Evolutionary conservation across 75 land plant species (phyloP).

Genomic region (Sequoia sempervirens): DNA sequence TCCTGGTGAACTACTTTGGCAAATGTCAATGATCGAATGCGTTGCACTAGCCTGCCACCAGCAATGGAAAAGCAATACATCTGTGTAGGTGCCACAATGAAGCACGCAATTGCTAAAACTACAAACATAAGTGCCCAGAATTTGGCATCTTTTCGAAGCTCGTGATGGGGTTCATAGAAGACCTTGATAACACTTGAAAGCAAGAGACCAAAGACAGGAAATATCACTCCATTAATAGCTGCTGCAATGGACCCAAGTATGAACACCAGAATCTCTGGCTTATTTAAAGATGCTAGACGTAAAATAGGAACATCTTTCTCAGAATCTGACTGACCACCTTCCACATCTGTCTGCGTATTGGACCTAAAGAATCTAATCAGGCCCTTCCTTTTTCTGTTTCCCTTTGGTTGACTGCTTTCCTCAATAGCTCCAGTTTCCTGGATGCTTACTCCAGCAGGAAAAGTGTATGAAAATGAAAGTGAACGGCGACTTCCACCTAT

Average conservation of each 20-base stretch:
- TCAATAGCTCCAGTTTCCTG: background rate
- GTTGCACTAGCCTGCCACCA: slow-evolving; percentile 51
- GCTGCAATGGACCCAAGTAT: slow-evolving; percentile 60
- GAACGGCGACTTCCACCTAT: slow-evolving; percentile 14
- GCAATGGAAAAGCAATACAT: slow-evolving; percentile 58
- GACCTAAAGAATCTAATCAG: background rate
- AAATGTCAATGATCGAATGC: slow-evolving; percentile 53
- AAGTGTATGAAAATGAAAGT: slow-evolving; percentile 10
- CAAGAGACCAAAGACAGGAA: slow-evolving; percentile 62
- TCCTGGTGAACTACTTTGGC: slow-evolving; percentile 43
- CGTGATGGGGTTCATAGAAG: slow-evolving; percentile 45
- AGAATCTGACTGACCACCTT: background rate
- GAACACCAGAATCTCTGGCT: slow-evolving; percentile 79
- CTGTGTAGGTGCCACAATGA: slow-evolving; percentile 34
- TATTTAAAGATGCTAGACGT: slow-evolving; percentile 70
- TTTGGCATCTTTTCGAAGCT: slow-evolving; percentile 45
- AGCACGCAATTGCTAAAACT: slow-evolving; percentile 36
- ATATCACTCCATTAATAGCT: slow-evolving; percentile 39
- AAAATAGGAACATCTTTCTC: slow-evolving; percentile 40
- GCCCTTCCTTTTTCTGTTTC: background rate
- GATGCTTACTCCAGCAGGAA: slow-evolving; percentile 15
- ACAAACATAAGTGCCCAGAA: slow-evolving; percentile 62
- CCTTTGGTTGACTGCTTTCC: background rate
- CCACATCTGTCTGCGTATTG: slow-evolving; percentile 10
- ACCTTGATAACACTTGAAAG: slow-evolving; percentile 50